A percentile compares a stretch with the other conserved stretches of the same genome.
Evolutionary conservation across 2,329 filamentous ascomycete genomes (phyloP).

Genomic region (Atkinsonella texensis): DNA sequence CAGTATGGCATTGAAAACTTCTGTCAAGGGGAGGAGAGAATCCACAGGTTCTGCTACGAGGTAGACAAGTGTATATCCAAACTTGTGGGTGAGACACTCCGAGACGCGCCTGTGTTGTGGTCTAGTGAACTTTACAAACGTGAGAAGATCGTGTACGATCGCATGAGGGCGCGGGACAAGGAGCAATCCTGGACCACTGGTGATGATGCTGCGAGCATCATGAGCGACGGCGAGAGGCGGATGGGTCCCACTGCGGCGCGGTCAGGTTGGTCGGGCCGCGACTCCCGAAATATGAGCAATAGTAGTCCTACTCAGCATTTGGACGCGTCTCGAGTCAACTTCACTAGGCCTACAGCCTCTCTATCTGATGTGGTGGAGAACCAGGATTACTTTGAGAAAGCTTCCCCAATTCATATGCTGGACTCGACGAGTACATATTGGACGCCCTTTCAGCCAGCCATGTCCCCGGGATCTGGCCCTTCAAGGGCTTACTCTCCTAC

Average conservation of each 20-base stretch:
- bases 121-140: constrained; percentile 78
- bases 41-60: constrained; percentile 88
- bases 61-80: constrained; percentile 77
- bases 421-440: constrained; percentile 75
- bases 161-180: constrained; percentile 29
- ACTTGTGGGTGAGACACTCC: constrained; percentile 71
- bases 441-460: constrained; percentile 68
- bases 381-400: constrained; percentile 57
- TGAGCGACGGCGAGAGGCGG: constrained; percentile 43
- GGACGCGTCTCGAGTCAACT: constrained; percentile 53
- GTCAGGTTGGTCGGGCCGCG: constrained; percentile 40
- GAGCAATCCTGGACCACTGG: constrained; percentile 30
- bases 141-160: constrained; percentile 54
- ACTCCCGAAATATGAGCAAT: constrained; percentile 34
- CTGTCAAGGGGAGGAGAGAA: constrained; percentile 85
- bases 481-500: constrained; percentile 50
- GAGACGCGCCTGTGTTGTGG: constrained; percentile 82
- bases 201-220: constrained; percentile 40
- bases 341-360: constrained; percentile 42
- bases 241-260: constrained; percentile 30
- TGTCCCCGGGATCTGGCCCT: constrained; percentile 49
- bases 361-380: constrained; percentile 57
- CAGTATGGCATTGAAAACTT: constrained; percentile 81
- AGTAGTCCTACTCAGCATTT: constrained; percentile 58
- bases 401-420: constrained; percentile 57